These are phyloP conservation scores for Oryza nivara DNA, from an alignment of 176 grass and related monocot species.

Conservation along the genomic window DNA sequence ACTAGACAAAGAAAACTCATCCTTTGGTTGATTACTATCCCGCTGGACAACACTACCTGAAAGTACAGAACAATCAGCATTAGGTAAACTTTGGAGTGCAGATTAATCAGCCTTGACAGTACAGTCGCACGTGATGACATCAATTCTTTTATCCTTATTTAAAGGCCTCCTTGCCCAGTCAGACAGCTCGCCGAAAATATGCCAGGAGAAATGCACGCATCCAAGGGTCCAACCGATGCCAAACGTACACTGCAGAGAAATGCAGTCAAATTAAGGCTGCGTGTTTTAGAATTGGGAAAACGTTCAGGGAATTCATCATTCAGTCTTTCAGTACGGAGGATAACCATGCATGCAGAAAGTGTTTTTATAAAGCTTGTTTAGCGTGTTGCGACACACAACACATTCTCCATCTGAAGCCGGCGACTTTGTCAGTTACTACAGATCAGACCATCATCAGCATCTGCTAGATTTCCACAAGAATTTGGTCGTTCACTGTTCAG, in stretches of 20 bases:
- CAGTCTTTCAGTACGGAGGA: neutral
- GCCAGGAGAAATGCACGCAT: neutral
- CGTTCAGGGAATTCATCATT: neutral
- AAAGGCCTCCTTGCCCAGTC: neutral
- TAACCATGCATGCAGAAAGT: neutral
- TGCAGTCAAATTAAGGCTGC: neutral
- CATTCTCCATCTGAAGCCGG: neutral
- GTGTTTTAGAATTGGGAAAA: neutral
- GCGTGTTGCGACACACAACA: neutral
- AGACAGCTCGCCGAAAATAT: neutral
- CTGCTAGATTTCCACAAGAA: slow-evolving; percentile 12
- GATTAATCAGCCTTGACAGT: neutral
- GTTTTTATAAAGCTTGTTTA: neutral
- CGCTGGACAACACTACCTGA: neutral
- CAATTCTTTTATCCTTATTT: neutral
- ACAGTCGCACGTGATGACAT: neutral
- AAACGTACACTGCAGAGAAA: neutral
- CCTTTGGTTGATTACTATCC: neutral
- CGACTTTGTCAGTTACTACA: neutral
- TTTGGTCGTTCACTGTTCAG: neutral
- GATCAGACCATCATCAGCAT: slow-evolving; percentile 3
- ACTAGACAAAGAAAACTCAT: neutral
- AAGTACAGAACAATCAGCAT: slow-evolving; percentile 1
- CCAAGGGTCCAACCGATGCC: neutral
- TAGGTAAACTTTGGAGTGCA: neutral